Evolutionary conservation across 148 eudicot species (phyloP), one percentile per base, ranked within the genome.

Genomic region (Mesembryanthemum crystallinum): DNA sequence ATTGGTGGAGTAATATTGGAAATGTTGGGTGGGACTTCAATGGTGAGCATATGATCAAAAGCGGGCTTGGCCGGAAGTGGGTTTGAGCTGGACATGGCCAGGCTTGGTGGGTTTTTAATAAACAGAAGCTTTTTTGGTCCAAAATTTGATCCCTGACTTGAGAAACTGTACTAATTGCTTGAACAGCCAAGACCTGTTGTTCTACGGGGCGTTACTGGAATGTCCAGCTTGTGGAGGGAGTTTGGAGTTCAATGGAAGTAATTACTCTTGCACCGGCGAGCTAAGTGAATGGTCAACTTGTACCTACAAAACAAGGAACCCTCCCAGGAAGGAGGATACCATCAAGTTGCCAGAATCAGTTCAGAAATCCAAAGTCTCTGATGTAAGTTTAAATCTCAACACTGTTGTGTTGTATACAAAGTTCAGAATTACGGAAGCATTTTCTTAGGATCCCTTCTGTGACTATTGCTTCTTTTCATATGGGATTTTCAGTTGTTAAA

Each of bases 201-300:
- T 85, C 39, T 88, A 82, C 64, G 98, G 98, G 84, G 84, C 91
- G 13, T 60, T 93, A 30, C 79, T 80, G 43, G 85, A 87, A 60
- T 91, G 96, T 69, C 87, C 88, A 5, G 77, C 82, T 11, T 93
- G 93, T 37, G 87, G 88, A 28, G 84, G 90, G 30, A 30, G 60
- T n/a, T 30, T 89, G 77, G 92, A 88, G 81, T 81, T 83, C 77
- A 79, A 51, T 30, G 89, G 85, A 14, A 78, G 65, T 6, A 77
- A 49, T 35, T 93, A 88, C 73, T 62, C 74, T 4, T 91, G 98
- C 76, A 85, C 73, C 2, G 98, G 96, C 7, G 77, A 77, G 9
- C 82, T 85, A 25, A 93, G 93, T 54, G 93, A 89, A 82, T 93
- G 98, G 98, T 85, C 96, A 9, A 80, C 81, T 29, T 93, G 96